phyloP scores from a whole-genome alignment of 1,284 basidiomycete species.

The Stereum hirsutum region DNA sequence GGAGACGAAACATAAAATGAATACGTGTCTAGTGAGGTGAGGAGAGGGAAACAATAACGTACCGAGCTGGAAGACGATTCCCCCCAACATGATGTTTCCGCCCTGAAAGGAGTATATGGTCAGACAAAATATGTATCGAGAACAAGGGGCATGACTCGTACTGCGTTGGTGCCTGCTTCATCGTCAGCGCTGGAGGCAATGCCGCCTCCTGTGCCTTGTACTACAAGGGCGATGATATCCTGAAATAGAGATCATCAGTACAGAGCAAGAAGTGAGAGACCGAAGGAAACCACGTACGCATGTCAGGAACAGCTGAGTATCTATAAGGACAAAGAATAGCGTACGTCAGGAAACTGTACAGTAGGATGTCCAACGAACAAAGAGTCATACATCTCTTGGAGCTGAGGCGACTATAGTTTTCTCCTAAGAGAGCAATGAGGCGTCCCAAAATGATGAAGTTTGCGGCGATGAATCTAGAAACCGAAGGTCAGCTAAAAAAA shows the following conservation, averaged over 20 bases:
- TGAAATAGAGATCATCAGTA: slow-evolving; percentile 1
- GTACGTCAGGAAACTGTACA: background rate
- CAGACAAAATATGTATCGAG: background rate
- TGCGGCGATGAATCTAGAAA: no score
- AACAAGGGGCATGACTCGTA: background rate
- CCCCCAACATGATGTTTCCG: slow-evolving; percentile 38
- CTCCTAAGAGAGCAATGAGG: slow-evolving; percentile 30
- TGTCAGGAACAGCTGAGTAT: background rate
- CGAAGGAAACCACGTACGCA: background rate
- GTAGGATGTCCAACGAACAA: background rate
- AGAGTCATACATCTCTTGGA: slow-evolving; percentile 21
- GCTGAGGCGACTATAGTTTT: slow-evolving; percentile 29
- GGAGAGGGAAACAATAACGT: slow-evolving; percentile 4
- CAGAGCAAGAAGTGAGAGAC: background rate
- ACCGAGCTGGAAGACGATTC: slow-evolving; percentile 30
- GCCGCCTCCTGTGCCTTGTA: slow-evolving; percentile 32
- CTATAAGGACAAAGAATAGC: background rate
- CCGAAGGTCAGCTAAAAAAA: no score
- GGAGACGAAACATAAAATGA: background rate
- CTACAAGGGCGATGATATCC: slow-evolving; percentile 27
- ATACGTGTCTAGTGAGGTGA: background rate
- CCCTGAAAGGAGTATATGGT: slow-evolving; percentile 20
- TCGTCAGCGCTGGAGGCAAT: slow-evolving; percentile 6
- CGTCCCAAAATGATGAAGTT: slow-evolving; percentile 40
- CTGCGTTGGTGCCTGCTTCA: background rate